These are phyloP conservation scores for Tricholoma flavovirens DNA, from an alignment of 768 basidiomycete genomes.

Conservation along the genomic window DNA sequence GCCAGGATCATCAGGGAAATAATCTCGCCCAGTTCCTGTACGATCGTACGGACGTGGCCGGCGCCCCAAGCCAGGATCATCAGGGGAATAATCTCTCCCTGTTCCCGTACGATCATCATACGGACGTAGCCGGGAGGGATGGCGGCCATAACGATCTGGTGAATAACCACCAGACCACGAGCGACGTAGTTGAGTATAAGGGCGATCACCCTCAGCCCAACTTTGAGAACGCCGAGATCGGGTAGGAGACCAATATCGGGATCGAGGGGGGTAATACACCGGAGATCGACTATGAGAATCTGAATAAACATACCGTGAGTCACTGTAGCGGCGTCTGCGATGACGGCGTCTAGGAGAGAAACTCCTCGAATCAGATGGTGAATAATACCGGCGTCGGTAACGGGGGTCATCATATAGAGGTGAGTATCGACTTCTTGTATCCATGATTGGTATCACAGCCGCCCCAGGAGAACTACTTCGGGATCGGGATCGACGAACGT, in stretches of 20 bases:
- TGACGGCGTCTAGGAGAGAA: constrained; percentile 10
- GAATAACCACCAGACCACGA: constrained; percentile 5
- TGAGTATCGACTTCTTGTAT: constrained; percentile 2
- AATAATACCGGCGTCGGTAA: constrained; percentile 12
- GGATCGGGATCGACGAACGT: not conserved
- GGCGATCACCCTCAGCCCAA: constrained; percentile 1
- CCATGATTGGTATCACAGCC: not conserved
- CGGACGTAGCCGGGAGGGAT: too few species aligned
- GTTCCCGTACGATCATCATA: not conserved
- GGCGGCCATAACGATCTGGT: constrained; percentile 2
- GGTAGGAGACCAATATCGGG: constrained; percentile 7
- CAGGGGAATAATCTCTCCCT: not conserved
- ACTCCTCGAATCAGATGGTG: constrained; percentile 20
- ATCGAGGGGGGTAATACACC: constrained; percentile 6
- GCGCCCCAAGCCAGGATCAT: not conserved
- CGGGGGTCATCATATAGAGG: constrained; percentile 7
- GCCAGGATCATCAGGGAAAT: too few species aligned
- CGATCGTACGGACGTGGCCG: not conserved
- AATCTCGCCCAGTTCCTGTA: not conserved
- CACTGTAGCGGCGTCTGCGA: constrained; percentile 3
- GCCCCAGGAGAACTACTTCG: not conserved
- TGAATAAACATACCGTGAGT: not conserved
- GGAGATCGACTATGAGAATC: constrained; percentile 10
- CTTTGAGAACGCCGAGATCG: constrained; percentile 10
- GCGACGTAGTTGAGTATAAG: constrained; percentile 5